Evolutionary conservation across 768 basidiomycete species (phyloP).

Genomic region (Lactarius vividus): DNA sequence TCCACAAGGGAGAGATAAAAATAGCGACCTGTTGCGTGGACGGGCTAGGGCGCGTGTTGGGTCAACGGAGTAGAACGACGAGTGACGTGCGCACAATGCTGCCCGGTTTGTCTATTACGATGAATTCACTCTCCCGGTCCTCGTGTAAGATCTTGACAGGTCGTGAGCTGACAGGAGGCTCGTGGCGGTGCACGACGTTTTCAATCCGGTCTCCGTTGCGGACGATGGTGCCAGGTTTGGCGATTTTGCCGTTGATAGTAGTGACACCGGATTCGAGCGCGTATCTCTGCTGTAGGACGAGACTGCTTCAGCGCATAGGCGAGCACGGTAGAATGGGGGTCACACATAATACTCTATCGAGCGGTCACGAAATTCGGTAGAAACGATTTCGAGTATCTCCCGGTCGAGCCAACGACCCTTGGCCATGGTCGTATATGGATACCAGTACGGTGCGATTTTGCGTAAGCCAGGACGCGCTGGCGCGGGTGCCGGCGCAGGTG

Average conservation of each 20-base stretch:
- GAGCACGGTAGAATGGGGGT: conserved; percentile 25
- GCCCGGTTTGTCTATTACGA: conserved; percentile 96
- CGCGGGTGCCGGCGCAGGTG: conserved; percentile 10
- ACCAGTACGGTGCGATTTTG: conserved; percentile 88
- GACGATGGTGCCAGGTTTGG: conserved; percentile 73
- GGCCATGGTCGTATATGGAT: conserved; percentile 89
- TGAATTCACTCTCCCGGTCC: conserved; percentile 75
- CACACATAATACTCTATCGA: conserved; percentile 95
- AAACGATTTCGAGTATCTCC: conserved; percentile 87
- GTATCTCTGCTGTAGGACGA: conserved; percentile 45
- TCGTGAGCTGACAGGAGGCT: conserved; percentile 87
- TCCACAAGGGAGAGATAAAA: conserved; percentile 85
- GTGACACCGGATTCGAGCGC: conserved; percentile 93
- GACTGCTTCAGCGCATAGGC: background rate
- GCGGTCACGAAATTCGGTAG: conserved; percentile 90
- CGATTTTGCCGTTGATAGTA: conserved; percentile 88
- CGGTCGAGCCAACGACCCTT: conserved; percentile 88
- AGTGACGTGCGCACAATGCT: conserved; percentile 72
- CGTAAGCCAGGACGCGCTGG: conserved; percentile 50
- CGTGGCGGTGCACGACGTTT: conserved; percentile 96
- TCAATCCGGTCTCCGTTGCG: conserved; percentile 88
- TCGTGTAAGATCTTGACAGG: conserved; percentile 78
- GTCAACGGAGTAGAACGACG: background rate
- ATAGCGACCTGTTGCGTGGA: conserved; percentile 91
- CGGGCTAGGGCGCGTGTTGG: conserved; percentile 53